These are phyloP conservation scores for Nakazawaea anatomiae DNA, from an alignment of 805 yeast species.

Conservation along the genomic window DNA sequence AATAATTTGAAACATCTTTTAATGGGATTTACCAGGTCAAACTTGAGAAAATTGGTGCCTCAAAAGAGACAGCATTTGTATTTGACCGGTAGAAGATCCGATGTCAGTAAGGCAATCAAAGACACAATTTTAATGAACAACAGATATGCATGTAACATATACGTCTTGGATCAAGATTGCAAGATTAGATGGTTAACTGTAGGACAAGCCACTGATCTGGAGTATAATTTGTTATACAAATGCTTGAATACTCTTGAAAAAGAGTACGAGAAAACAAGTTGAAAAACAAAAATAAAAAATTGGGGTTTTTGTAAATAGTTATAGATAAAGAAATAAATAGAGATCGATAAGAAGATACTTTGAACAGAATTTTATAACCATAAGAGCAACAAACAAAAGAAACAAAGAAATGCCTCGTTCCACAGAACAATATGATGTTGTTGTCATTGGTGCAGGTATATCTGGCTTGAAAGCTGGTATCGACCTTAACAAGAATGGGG, in stretches of 20 bases:
- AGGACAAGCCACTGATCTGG: slow-evolving; percentile 72
- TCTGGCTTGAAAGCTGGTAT: slow-evolving; percentile 61
- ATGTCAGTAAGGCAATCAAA: slow-evolving; percentile 50
- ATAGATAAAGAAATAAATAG: not conserved
- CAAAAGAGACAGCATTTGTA: slow-evolving; percentile 49
- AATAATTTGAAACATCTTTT: slow-evolving; percentile 62
- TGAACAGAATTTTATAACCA: too few relatives aligned
- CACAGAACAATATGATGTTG: slow-evolving; percentile 23
- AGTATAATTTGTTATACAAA: slow-evolving; percentile 57
- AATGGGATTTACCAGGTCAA: slow-evolving; percentile 41
- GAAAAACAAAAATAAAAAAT: not conserved
- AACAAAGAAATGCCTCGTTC: too few relatives aligned
- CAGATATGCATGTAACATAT: slow-evolving; percentile 76
- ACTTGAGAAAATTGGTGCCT: slow-evolving; percentile 39
- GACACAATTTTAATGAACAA: slow-evolving; percentile 63
- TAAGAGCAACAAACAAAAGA: too few relatives aligned
- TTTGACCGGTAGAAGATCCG: slow-evolving; percentile 57
- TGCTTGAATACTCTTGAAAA: slow-evolving; percentile 31
- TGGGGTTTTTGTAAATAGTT: not conserved
- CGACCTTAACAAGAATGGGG: slow-evolving; percentile 32
- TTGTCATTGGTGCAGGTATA: slow-evolving; percentile 65
- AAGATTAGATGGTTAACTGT: slow-evolving; percentile 89
- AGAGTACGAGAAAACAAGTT: not conserved
- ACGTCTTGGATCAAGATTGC: slow-evolving; percentile 67
- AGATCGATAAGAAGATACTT: too few relatives aligned